These are phyloP conservation scores for Candida arabinofermentans DNA, from an alignment of 805 yeast species.

Conservation along the genomic window DNA sequence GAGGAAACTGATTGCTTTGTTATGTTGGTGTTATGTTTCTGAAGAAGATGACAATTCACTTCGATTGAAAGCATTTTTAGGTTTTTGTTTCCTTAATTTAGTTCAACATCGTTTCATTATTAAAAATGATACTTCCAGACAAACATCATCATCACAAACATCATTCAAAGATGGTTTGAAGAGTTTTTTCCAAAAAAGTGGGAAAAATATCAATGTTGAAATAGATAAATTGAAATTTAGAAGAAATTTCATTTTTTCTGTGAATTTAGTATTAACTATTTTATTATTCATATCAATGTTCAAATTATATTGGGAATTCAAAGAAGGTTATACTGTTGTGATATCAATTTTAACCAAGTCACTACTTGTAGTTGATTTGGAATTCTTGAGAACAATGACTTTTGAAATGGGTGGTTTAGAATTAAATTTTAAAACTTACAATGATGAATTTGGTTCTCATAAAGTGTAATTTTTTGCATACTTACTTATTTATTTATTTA, in stretches of 20 bases:
- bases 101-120: constrained; percentile 27
- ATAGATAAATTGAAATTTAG: constrained; percentile 16
- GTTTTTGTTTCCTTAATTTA: constrained; percentile 20
- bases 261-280: constrained; percentile 6
- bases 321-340: constrained; percentile 7
- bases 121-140: constrained; percentile 8
- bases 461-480: background rate
- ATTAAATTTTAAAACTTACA: constrained; percentile 7
- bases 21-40: constrained; percentile 27
- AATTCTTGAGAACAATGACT: constrained; percentile 18
- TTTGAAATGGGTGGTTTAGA: constrained; percentile 19
- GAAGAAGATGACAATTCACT: constrained; percentile 25
- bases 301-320: constrained; percentile 16
- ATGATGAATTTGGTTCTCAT: background rate
- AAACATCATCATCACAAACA: background rate
- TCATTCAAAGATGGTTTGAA: constrained; percentile 16
- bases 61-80: constrained; percentile 26
- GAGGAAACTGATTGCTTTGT: constrained; percentile 26
- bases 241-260: constrained; percentile 13
- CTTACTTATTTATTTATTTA: background rate
- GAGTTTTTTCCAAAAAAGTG: constrained; percentile 11
- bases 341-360: constrained; percentile 11
- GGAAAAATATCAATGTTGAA: constrained; percentile 19
- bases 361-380: constrained; percentile 19
- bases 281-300: constrained; percentile 15